Base-by-base conservation (phyloP, 306 rosid species). In the Hippophae gyantsensis region DNA sequence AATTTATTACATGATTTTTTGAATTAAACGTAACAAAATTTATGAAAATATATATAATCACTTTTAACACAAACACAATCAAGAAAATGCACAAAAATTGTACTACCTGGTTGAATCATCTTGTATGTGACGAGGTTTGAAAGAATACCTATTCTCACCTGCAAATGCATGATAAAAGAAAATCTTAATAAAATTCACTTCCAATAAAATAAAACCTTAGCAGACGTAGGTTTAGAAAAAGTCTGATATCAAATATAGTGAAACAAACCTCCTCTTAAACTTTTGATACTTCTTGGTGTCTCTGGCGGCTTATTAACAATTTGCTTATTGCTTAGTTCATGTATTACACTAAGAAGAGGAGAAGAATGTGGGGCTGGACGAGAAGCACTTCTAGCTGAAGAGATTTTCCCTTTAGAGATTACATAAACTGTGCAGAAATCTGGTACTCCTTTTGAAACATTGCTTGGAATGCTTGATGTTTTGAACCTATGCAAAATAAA, bases 361-460 rank as follows among this genome's bases (percentile, higher is more conserved):
- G 99, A 93, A 64, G 67, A 2, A 72, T 78, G 76, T 9, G 94
- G 80, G 4, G 90, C 75, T 6, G 79, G 60, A 55, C 97, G 84
- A 60, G 84, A 45, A 58, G 97, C 86, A 27, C 50, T 77, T 61
- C 81, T 65, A 57, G 62, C 74, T 0, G 99, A 83, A 5, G 93
- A 79, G 14, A 82, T 56, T 73, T 82, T 93, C 58, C 90, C 97
- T 71, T 88, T 93, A 10, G 99, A 78, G 56, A 86, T 73, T 32
- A 86, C 84, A 69, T 78, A 82, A 11, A 86, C 86, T 0, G 67
- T 86, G 72, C 99, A 88, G 77, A 88, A 93, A 77, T 93, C 97
- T 0, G 99, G 97, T 40, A 69, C 82, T 53, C 68, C 93, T 73
- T 86, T 93, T 18, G 83, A 72, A 59, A 89, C 81, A 56, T 43